Conservation (phyloP, 768 basidiomycete species). For the Mycena belliarum region DNA sequence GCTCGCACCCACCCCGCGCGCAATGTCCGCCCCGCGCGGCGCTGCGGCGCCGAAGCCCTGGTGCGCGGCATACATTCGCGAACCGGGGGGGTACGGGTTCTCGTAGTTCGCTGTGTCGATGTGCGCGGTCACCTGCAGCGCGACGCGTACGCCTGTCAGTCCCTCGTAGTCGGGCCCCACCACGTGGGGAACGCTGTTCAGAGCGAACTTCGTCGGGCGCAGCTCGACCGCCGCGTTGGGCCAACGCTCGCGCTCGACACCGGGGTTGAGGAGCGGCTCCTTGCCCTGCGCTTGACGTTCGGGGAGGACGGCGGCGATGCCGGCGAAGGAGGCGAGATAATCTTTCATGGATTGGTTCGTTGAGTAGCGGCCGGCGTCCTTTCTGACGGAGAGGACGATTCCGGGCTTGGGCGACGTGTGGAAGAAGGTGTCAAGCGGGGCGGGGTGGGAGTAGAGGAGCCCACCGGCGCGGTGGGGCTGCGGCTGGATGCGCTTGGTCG, state of each 20-base stretch:
- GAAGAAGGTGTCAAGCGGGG: constrained; percentile 54
- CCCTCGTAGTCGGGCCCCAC: constrained; percentile 11
- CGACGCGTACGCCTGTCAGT: constrained; percentile 4
- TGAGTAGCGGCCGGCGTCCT: background rate
- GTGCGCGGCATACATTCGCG: constrained; percentile 8
- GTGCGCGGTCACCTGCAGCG: background rate
- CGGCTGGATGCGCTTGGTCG: constrained; percentile 49
- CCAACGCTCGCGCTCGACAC: constrained; percentile 8
- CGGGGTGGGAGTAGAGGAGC: constrained; percentile 57
- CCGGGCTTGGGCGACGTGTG: constrained; percentile 57
- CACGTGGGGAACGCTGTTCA: constrained; percentile 10
- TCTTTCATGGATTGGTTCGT: too few species aligned
- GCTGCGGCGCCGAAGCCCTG: too few species aligned
- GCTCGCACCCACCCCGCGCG: too few species aligned
- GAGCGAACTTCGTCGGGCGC: constrained; percentile 3
- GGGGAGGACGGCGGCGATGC: constrained; percentile 3
- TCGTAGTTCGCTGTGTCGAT: background rate
- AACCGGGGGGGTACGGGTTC: constrained; percentile 18
- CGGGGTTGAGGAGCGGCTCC: constrained; percentile 8
- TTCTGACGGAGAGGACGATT: constrained; percentile 46
- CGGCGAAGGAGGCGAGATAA: constrained; percentile 17
- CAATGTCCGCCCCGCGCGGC: background rate
- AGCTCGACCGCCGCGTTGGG: constrained; percentile 8
- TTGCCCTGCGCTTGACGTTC: background rate
- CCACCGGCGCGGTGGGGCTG: constrained; percentile 67